Conservation (phyloP, 2,329 filamentous ascomycete genomes). For the Trichoderma sp. region DNA sequence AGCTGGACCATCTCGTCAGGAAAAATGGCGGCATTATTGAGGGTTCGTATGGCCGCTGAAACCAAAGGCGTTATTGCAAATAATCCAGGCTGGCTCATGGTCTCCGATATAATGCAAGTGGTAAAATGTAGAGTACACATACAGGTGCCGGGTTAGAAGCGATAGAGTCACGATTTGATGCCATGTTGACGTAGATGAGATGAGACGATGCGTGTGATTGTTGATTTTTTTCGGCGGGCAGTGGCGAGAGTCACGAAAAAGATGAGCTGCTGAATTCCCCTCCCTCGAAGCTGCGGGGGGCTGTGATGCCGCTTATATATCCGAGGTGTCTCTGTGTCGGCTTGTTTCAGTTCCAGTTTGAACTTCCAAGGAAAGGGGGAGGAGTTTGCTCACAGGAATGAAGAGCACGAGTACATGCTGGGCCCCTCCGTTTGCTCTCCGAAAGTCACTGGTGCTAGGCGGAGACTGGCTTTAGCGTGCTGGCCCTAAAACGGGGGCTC, state of each 20-base stretch:
- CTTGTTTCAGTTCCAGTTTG: neutral
- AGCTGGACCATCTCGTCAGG: neutral
- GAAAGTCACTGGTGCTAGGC: neutral
- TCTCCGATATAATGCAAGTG: neutral
- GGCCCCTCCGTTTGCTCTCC: neutral
- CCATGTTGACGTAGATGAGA: slow-evolving; percentile 3
- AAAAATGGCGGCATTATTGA: neutral
- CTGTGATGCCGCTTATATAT: neutral
- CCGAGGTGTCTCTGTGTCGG: neutral
- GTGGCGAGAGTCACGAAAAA: neutral
- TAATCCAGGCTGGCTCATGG: neutral
- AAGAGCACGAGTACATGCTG: neutral
- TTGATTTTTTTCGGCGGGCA: neutral
- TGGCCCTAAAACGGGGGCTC: neutral
- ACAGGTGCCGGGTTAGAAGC: slow-evolving; percentile 17
- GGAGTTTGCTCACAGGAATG: slow-evolving; percentile 5
- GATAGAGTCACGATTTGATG: slow-evolving; percentile 20
- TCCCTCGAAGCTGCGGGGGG: neutral
- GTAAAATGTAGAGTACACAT: neutral
- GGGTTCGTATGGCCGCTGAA: neutral
- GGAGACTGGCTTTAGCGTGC: neutral
- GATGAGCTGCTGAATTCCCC: neutral
- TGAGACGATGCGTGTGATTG: neutral
- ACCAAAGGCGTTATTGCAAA: neutral
- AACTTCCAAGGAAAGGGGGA: neutral